These are phyloP conservation scores for Neofusicoccum parvum DNA, from an alignment of 2,329 filamentous ascomycete genomes.

Conservation along the genomic window DNA sequence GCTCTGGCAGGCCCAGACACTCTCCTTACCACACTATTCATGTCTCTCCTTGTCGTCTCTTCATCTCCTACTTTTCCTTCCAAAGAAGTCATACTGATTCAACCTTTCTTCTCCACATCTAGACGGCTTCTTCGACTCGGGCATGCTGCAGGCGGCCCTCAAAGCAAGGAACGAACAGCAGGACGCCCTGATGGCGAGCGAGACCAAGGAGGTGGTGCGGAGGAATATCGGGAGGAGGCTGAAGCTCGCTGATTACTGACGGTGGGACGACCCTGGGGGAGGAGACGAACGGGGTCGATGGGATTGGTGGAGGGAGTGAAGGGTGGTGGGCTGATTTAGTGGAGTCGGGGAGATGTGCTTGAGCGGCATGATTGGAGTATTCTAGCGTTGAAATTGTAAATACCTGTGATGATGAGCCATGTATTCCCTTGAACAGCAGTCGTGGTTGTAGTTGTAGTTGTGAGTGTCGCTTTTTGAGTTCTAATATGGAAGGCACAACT, in stretches of 20 bases:
- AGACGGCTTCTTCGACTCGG: slow-evolving; percentile 98
- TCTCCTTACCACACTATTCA: neutral
- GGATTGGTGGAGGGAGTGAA: too few species aligned
- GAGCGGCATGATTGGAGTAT: too few species aligned
- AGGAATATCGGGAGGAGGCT: slow-evolving; percentile 76
- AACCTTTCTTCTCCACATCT: slow-evolving; percentile 19
- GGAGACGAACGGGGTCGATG: neutral
- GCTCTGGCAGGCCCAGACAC: neutral
- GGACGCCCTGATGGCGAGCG: slow-evolving; percentile 51
- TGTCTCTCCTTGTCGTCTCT: neutral
- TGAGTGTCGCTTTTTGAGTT: too few species aligned
- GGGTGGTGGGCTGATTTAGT: too few species aligned
- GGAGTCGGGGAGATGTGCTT: too few species aligned
- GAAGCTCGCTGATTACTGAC: slow-evolving; percentile 67
- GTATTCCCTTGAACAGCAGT: too few species aligned
- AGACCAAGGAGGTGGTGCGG: slow-evolving; percentile 63
- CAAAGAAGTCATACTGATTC: neutral
- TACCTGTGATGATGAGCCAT: too few species aligned
- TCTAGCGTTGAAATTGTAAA: too few species aligned
- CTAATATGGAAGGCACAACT: too few species aligned
- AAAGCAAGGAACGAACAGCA: slow-evolving; percentile 64
- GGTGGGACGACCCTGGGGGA: neutral
- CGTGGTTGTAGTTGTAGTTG: too few species aligned
- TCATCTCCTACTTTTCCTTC: neutral
- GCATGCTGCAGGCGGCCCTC: slow-evolving; percentile 87